These are phyloP conservation scores for Dictyostelium purpureum DNA, from an alignment of 78 protist genomes.

Conservation along the genomic window DNA sequence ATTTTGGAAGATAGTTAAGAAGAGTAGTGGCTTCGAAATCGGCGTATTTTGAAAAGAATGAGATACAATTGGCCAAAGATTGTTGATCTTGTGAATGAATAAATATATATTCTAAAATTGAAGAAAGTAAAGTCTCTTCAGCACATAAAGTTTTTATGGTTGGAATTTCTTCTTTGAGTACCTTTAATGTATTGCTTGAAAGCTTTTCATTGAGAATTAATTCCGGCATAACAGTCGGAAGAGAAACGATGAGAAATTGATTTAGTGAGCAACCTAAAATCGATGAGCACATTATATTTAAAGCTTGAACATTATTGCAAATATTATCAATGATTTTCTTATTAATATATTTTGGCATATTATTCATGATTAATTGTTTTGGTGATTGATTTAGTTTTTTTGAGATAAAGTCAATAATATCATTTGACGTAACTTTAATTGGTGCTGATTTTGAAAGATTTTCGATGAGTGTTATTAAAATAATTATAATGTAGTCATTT, in stretches of 20 bases:
- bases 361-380: not conserved
- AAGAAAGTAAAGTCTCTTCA: not conserved
- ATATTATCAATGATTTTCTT: slow-evolving; percentile 17
- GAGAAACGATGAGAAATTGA: not conserved
- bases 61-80: not conserved
- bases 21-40: not conserved
- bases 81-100: not conserved
- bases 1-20: not conserved
- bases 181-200: not conserved
- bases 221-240: slow-evolving; percentile 13
- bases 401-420: not conserved
- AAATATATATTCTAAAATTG: slow-evolving; percentile 21
- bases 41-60: not conserved
- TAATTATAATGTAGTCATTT: slow-evolving; percentile 3
- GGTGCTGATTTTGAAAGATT: not conserved
- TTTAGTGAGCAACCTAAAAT: not conserved
- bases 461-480: slow-evolving; percentile 23
- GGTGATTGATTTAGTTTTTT: not conserved
- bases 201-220: not conserved
- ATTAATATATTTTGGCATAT: not conserved
- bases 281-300: not conserved
- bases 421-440: not conserved
- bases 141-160: not conserved
- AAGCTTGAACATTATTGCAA: not conserved
- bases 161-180: not conserved